These are phyloP conservation scores for Umbilicaria muhlenbergii DNA, from an alignment of 495 filamentous ascomycete species.

Conservation along the genomic window DNA sequence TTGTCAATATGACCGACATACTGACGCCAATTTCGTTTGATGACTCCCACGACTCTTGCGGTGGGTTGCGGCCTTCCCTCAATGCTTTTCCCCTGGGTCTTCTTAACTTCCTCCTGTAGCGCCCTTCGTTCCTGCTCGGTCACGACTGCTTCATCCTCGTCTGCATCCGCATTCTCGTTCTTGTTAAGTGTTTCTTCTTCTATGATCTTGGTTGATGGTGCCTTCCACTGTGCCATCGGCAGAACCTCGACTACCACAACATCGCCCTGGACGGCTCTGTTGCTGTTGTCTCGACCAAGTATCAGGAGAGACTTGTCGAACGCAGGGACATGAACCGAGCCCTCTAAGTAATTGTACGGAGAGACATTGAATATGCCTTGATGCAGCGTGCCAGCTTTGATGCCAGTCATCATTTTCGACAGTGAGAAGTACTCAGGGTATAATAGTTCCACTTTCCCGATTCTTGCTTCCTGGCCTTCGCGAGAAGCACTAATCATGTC, in stretches of 20 bases:
- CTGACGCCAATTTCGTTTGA: slow-evolving; percentile 93
- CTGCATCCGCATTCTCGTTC: slow-evolving; percentile 79
- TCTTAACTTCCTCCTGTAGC: slow-evolving; percentile 79
- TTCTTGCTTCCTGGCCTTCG: slow-evolving; percentile 47
- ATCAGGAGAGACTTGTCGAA: slow-evolving; percentile 82
- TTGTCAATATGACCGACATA: slow-evolving; percentile 92
- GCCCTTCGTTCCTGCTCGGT: slow-evolving; percentile 74
- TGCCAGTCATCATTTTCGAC: slow-evolving; percentile 90
- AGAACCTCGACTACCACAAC: slow-evolving; percentile 82
- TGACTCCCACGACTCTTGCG: slow-evolving; percentile 78
- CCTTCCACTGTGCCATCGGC: slow-evolving; percentile 91
- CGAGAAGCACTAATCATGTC: slow-evolving; percentile 81
- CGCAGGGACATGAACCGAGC: slow-evolving; percentile 70
- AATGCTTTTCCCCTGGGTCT: slow-evolving; percentile 57
- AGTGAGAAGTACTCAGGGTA: slow-evolving; percentile 74
- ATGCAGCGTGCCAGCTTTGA: slow-evolving; percentile 73
- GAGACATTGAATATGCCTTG: slow-evolving; percentile 94
- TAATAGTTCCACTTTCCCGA: slow-evolving; percentile 49
- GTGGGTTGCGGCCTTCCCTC: slow-evolving; percentile 83
- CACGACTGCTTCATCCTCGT: slow-evolving; percentile 59
- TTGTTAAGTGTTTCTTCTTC: slow-evolving; percentile 87
- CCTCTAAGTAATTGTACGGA: slow-evolving; percentile 93
- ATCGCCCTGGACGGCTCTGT: slow-evolving; percentile 82
- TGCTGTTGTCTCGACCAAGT: slow-evolving; percentile 91
- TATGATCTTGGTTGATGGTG: slow-evolving; percentile 83